Evolutionary conservation across 345 rosid genomes (phyloP).

Genomic region (Moricandia moricandioides): DNA sequence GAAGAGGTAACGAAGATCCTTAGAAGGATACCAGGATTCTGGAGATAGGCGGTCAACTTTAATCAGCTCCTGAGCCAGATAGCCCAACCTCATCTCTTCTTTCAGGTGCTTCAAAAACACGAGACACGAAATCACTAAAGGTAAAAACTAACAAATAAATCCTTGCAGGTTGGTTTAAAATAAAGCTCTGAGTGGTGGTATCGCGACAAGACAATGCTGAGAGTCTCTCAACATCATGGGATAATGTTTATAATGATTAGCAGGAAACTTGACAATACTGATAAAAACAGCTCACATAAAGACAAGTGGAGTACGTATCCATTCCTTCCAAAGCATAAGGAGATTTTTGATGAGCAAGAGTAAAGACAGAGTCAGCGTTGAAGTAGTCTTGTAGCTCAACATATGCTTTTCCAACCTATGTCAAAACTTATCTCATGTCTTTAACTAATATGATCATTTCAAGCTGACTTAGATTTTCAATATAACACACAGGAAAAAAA

Average conservation of each 20-base stretch:
- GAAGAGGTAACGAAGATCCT: constrained; percentile 9
- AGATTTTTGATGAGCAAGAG: constrained; percentile 52
- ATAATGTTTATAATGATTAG: neutral
- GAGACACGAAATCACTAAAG: neutral
- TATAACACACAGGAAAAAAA: neutral
- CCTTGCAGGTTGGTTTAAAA: neutral
- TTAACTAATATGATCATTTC: neutral
- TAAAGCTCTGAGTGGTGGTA: neutral
- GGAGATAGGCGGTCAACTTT: constrained; percentile 84
- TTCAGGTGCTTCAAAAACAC: constrained; percentile 69
- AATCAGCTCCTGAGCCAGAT: constrained; percentile 76
- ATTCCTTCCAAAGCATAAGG: constrained; percentile 58
- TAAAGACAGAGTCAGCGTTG: constrained; percentile 53
- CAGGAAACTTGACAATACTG: constrained; percentile 1
- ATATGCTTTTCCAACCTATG: constrained; percentile 66
- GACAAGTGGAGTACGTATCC: constrained; percentile 64
- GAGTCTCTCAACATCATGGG: constrained; percentile 13
- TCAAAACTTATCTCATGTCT: constrained; percentile 7
- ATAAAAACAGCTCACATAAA: constrained; percentile 52
- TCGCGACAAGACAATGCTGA: neutral
- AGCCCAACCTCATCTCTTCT: constrained; percentile 87
- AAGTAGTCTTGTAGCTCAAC: constrained; percentile 59
- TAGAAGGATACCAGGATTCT: constrained; percentile 70
- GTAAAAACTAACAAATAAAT: neutral
- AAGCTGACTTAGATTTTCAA: neutral